Evolutionary conservation across 139 green algal species (phyloP).

Genomic region (Auxenochlorella pyrenoidosa): DNA sequence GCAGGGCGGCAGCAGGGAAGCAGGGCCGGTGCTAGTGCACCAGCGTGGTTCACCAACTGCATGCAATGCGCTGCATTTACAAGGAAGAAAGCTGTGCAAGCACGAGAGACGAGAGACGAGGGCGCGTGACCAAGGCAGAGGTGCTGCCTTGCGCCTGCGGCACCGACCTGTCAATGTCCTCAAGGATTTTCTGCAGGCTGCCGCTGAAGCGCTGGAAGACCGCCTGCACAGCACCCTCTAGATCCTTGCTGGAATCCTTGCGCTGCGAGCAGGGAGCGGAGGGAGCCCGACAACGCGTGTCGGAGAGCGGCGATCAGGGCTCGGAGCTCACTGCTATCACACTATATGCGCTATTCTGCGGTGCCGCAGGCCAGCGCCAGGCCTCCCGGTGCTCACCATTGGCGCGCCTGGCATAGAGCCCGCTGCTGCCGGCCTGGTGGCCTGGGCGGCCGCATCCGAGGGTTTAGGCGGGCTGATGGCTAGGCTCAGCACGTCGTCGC

Average conservation of each 20-base stretch:
- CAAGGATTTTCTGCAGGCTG: conserved; percentile 47
- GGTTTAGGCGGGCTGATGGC: not conserved
- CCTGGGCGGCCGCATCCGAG: not conserved
- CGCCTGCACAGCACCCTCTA: conserved; percentile 29
- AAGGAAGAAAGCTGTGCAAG: not conserved
- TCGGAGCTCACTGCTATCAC: not conserved
- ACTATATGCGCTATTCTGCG: no score
- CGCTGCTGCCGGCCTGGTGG: not conserved
- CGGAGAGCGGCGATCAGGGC: not conserved
- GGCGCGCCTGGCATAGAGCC: conserved; percentile 16
- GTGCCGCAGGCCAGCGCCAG: not conserved
- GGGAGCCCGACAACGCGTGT: no score
- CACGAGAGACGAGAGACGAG: no score
- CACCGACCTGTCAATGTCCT: conserved; percentile 51
- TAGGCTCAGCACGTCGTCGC: conserved; percentile 20
- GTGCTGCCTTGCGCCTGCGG: not conserved
- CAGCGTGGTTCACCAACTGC: no score
- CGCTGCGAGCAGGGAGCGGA: conserved; percentile 1
- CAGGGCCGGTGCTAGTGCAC: no score
- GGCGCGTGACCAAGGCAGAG: no score
- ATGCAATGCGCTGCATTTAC: no score
- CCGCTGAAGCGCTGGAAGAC: conserved; percentile 45
- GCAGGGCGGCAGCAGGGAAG: not conserved
- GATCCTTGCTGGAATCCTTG: conserved; percentile 17
- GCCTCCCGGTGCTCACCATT: conserved; percentile 12